Conservation (phyloP, 2,329 filamentous ascomycete genomes). For the Xylaria sp. region DNA sequence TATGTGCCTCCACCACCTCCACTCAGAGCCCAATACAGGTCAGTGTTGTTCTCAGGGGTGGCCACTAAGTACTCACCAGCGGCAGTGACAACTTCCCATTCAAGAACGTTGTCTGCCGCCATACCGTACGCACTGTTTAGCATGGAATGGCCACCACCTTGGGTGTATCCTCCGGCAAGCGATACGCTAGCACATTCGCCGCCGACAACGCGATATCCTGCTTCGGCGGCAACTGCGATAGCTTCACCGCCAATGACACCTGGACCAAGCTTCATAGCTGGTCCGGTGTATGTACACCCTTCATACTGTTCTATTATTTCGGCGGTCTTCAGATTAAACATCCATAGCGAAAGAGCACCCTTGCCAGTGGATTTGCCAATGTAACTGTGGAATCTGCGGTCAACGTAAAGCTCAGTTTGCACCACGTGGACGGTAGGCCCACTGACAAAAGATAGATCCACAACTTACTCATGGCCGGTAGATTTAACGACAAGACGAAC, state of each 20-base stretch:
- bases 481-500: conserved; percentile 36
- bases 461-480: conserved; percentile 40
- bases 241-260: conserved; percentile 64
- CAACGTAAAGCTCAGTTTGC: not conserved
- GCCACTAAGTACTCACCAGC: conserved; percentile 56
- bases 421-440: not conserved
- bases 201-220: conserved; percentile 49
- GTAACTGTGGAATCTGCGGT: conserved; percentile 2
- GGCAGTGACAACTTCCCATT: conserved; percentile 58
- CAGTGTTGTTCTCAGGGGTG: conserved; percentile 53
- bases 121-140: conserved; percentile 59
- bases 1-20: conserved; percentile 58
- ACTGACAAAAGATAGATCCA: not conserved
- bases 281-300: conserved; percentile 52
- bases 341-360: conserved; percentile 46
- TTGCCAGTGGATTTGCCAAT: conserved; percentile 20
- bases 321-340: conserved; percentile 50
- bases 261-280: conserved; percentile 65
- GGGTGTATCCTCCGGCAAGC: conserved; percentile 35
- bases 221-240: conserved; percentile 59
- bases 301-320: conserved; percentile 49
- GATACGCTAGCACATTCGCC: not conserved
- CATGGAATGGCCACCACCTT: conserved; percentile 63
- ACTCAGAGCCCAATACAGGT: conserved; percentile 61
- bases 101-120: conserved; percentile 59